Evolutionary conservation across 2,329 filamentous ascomycete species (phyloP).

Genomic region (Ilyonectria sp.): DNA sequence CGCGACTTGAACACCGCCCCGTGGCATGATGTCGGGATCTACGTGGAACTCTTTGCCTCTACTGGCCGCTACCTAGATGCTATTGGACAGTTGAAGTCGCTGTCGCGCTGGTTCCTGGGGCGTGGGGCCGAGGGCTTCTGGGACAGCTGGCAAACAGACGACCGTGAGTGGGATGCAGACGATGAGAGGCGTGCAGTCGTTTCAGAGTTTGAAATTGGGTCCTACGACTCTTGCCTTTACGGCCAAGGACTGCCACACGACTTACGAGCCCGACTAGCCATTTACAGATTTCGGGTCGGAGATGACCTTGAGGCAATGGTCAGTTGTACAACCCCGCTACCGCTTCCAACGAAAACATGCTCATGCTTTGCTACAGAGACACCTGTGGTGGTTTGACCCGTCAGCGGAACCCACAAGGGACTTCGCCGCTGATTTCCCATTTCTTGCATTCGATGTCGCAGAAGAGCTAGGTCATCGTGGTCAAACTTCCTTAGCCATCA

Average conservation of each 20-base stretch:
- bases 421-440: conserved; percentile 76
- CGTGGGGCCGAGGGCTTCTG: conserved; percentile 82
- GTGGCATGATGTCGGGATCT: conserved; percentile 91
- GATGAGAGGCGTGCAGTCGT: conserved; percentile 77
- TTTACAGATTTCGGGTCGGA: conserved; percentile 83
- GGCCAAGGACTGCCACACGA: conserved; percentile 84
- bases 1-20: conserved; percentile 58
- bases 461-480: conserved; percentile 57
- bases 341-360: conserved; percentile 16
- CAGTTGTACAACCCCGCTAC: conserved; percentile 51
- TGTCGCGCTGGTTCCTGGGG: conserved; percentile 88
- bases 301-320: conserved; percentile 82
- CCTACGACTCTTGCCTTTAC: conserved; percentile 73
- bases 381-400: conserved; percentile 80
- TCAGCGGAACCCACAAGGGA: conserved; percentile 63
- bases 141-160: conserved; percentile 80
- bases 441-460: conserved; percentile 82
- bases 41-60: conserved; percentile 83
- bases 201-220: conserved; percentile 70
- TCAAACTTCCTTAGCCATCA: conserved; percentile 59
- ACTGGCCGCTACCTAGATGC: conserved; percentile 75
- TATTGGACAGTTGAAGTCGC: conserved; percentile 76
- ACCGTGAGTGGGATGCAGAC: conserved; percentile 89
- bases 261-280: conserved; percentile 85
- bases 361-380: conserved; percentile 61